Evolutionary conservation across 345 rosid genomes (phyloP).

Genomic region (Citrus hindsii): DNA sequence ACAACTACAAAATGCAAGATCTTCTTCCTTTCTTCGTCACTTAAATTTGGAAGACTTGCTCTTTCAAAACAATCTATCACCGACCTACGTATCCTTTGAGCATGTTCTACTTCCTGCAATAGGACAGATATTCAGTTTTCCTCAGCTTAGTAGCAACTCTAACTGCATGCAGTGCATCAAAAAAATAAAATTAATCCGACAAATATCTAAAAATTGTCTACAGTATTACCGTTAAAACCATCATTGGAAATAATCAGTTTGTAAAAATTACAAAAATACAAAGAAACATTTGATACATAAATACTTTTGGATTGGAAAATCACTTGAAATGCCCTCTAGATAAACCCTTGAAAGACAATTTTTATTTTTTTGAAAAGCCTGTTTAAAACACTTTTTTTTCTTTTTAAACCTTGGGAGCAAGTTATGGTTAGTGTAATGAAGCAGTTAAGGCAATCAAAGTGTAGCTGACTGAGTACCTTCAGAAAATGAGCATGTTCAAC

Average conservation of each 20-base stretch:
- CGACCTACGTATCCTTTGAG: conserved; percentile 52
- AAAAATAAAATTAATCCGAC: too few relatives aligned
- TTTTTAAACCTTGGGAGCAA: too few relatives aligned
- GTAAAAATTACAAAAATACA: too few relatives aligned
- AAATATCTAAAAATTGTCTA: neutral
- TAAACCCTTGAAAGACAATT: neutral
- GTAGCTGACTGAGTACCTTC: conserved; percentile 34
- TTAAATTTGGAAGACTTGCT: conserved; percentile 59
- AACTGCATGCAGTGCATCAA: neutral
- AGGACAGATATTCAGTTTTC: neutral
- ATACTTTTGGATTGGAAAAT: neutral
- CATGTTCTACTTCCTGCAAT: conserved; percentile 72
- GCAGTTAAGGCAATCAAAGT: neutral
- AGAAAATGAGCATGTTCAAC: conserved; percentile 63
- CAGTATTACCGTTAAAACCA: neutral
- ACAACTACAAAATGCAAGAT: conserved; percentile 83
- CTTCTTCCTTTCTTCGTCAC: conserved; percentile 68
- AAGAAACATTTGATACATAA: neutral
- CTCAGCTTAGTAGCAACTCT: neutral
- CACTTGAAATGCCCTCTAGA: neutral
- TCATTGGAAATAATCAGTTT: neutral
- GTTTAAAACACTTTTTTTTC: too few relatives aligned
- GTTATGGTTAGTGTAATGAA: neutral
- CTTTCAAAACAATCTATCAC: conserved; percentile 75
- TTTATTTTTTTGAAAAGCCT: neutral